These are phyloP conservation scores for Cyberlindnera xylosilytica DNA, from an alignment of 805 yeast genomes.

Conservation along the genomic window DNA sequence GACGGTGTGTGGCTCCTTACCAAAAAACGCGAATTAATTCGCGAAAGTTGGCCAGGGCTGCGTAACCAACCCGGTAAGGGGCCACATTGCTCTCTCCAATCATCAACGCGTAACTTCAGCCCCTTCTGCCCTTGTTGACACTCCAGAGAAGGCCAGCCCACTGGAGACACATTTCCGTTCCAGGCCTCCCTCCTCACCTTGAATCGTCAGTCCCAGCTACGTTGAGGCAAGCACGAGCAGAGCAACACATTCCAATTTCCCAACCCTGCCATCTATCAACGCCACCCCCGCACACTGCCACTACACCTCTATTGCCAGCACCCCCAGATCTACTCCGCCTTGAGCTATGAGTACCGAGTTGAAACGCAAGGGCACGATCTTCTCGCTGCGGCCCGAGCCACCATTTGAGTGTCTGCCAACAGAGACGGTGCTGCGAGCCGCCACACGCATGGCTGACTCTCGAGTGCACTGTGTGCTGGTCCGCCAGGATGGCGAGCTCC, in stretches of 20 bases:
- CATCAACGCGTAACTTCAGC: background rate
- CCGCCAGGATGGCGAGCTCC: slow-evolving; percentile 27
- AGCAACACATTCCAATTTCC: no score
- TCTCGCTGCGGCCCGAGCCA: slow-evolving; percentile 31
- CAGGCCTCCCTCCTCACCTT: no score
- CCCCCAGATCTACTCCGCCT: no score
- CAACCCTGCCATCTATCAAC: no score
- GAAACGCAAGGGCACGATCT: slow-evolving; percentile 18
- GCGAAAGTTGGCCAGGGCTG: background rate
- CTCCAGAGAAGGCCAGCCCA: background rate
- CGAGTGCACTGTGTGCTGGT: slow-evolving; percentile 42
- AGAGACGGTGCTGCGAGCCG: slow-evolving; percentile 32
- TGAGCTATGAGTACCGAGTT: background rate
- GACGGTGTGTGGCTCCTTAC: no score
- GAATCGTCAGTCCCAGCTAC: no score
- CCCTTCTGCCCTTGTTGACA: background rate
- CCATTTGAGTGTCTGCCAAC: slow-evolving; percentile 35
- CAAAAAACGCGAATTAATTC: no score
- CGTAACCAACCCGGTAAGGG: slow-evolving; percentile 1
- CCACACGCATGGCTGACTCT: slow-evolving; percentile 36
- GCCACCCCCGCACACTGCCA: no score
- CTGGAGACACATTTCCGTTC: background rate
- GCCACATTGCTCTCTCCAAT: slow-evolving; percentile 9
- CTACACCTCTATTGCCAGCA: no score
- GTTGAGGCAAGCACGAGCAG: no score